Base-by-base conservation (phyloP, 208 protist species). In the Trypanosoma grayi region DNA sequence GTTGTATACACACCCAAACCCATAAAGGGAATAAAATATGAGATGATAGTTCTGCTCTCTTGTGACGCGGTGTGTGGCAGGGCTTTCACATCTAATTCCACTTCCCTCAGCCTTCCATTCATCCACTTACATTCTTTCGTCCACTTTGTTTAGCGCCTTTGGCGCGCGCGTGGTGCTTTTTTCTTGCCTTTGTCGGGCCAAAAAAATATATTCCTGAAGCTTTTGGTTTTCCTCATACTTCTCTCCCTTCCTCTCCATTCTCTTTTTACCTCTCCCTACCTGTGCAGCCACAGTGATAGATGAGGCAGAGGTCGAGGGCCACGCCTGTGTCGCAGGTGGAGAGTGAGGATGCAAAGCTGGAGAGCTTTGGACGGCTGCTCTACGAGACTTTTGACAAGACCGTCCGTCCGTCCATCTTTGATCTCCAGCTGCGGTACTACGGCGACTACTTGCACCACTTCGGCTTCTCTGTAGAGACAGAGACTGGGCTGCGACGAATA, bases 381-480 rank as follows among this genome's bases (percentile, higher is more conserved):
- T 90, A 75, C 59, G 63, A 84, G 13, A 48, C 37, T 22, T 73
- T 73, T 39, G 25, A 16, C 24, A 46, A 52, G 31, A 68, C 55
- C 6, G 34, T 68, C 18, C 3, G 37, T 20, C 45, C 66, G 7
- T 54, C 57, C 48, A 48, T 67, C 20, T 57, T 60, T 70, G 58
- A 65, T 33, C 53, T 92, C 22, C 83, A 85, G 16, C 62, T 89
- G 25, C 73, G 60, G 2, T 75, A 85, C 48, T 87, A 87, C 59
- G 78, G 74, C 1, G 88, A 94, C 62, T 94, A 94, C 60, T 43
- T 90, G 16, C 81, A 85, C 22, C 88, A 94, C 64, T 94, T 92
- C 53, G 88, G 88, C 41, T 94, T 94, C 51, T 81, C 76, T 33
- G 53, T 87, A 1, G 82, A 94, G 70, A 63, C 55, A 0, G 81